Evolutionary conservation across 2,329 filamentous ascomycete genomes (phyloP).

Genomic region (Fusarium ambrosium): DNA sequence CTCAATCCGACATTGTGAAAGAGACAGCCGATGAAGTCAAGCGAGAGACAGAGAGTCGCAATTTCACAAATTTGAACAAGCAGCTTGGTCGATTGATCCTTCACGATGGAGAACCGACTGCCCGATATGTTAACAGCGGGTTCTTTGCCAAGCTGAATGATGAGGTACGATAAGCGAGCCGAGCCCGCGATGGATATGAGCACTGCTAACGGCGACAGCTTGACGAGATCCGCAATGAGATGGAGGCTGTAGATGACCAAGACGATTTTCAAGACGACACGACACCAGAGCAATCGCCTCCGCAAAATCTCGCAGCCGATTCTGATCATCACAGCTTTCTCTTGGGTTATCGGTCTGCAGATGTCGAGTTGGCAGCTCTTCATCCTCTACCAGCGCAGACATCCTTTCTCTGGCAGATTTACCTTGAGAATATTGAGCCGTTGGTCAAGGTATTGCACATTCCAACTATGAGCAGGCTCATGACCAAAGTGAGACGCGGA

Average conservation of each 20-base stretch:
- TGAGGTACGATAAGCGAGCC: constrained; percentile 63
- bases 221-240: constrained; percentile 35
- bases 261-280: constrained; percentile 29
- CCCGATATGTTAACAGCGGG: constrained; percentile 79
- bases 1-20: constrained; percentile 23
- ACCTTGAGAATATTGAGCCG: constrained; percentile 38
- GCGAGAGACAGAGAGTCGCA: constrained; percentile 53
- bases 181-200: background rate
- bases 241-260: constrained; percentile 28
- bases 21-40: constrained; percentile 27
- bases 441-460: constrained; percentile 36
- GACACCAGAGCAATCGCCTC: constrained; percentile 36
- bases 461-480: constrained; percentile 37
- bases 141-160: constrained; percentile 83
- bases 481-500: constrained; percentile 28
- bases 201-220: constrained; percentile 21
- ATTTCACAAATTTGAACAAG: constrained; percentile 54
- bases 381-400: constrained; percentile 32
- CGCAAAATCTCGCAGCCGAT: constrained; percentile 7
- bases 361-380: constrained; percentile 25
- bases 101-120: constrained; percentile 75
- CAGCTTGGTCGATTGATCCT: constrained; percentile 72
- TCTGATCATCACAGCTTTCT: constrained; percentile 39
- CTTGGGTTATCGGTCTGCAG: constrained; percentile 33
- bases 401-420: constrained; percentile 37